These are phyloP conservation scores for Aspergillus wentii DNA, from an alignment of 495 filamentous ascomycete species.

Conservation along the genomic window DNA sequence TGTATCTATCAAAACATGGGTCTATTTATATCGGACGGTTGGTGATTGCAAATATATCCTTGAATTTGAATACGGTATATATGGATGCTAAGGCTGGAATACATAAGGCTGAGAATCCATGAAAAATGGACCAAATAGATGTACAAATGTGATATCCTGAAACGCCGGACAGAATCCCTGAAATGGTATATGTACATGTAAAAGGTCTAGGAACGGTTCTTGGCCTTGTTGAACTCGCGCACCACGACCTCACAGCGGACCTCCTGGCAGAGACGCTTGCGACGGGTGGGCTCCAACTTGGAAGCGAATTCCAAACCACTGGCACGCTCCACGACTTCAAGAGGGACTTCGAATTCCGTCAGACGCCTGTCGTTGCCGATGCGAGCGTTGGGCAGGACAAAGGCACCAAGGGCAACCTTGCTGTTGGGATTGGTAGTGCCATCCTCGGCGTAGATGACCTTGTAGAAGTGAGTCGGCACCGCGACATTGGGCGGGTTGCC, in stretches of 20 bases:
- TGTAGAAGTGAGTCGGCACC: constrained; percentile 98
- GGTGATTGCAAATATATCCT: too few relatives aligned
- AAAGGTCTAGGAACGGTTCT: not conserved
- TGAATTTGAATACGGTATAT: too few relatives aligned
- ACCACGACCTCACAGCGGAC: constrained; percentile 74
- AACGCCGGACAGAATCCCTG: not conserved
- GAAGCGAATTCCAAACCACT: constrained; percentile 86
- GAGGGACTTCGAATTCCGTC: constrained; percentile 85
- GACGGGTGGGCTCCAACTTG: constrained; percentile 65
- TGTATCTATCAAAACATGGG: too few relatives aligned
- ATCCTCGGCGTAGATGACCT: constrained; percentile 94
- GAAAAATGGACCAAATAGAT: too few relatives aligned
- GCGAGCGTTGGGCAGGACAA: constrained; percentile 89
- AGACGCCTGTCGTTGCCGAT: constrained; percentile 83
- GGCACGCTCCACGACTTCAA: constrained; percentile 88
- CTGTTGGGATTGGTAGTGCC: constrained; percentile 51
- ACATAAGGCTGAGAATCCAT: too few relatives aligned
- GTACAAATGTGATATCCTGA: not conserved
- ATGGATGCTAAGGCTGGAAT: too few relatives aligned
- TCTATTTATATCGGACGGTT: too few relatives aligned
- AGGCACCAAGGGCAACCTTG: constrained; percentile 85
- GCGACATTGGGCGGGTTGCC: constrained; percentile 90
- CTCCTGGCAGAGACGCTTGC: constrained; percentile 82
- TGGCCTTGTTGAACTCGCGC: constrained; percentile 60
- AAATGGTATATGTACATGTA: not conserved